phyloP scores from a whole-genome alignment of 495 filamentous ascomycete genomes.

The Cercophora sp. region DNA sequence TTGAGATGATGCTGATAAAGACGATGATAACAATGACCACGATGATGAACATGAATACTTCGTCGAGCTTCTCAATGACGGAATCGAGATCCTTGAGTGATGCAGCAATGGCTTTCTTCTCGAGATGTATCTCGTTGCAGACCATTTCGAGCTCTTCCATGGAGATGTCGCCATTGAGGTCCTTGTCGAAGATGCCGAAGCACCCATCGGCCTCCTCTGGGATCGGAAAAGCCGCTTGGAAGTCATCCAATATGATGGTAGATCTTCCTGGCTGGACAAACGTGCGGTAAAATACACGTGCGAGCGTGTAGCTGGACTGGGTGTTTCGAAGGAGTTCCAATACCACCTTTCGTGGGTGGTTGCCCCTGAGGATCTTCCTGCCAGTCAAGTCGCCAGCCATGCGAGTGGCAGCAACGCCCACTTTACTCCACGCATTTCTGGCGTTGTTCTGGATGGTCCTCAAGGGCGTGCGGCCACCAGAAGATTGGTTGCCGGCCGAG shows the following conservation, averaged over 20 bases:
- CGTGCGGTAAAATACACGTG: constrained; percentile 87
- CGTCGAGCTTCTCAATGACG: constrained; percentile 86
- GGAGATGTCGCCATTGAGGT: constrained; percentile 94
- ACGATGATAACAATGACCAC: constrained; percentile 73
- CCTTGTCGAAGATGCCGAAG: constrained; percentile 91
- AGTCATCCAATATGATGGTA: constrained; percentile 69
- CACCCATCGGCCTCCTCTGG: constrained; percentile 87
- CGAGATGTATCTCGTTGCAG: constrained; percentile 90
- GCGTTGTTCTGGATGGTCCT: constrained; percentile 66
- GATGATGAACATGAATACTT: constrained; percentile 84
- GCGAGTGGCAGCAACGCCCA: constrained; percentile 83
- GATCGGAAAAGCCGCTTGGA: constrained; percentile 76
- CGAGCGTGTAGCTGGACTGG: constrained; percentile 75
- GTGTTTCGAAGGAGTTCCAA: constrained; percentile 71
- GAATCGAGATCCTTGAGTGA: constrained; percentile 94
- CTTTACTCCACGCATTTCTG: constrained; percentile 66
- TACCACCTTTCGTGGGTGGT: constrained; percentile 81
- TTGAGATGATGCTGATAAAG: constrained; percentile 83
- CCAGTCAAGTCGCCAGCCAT: constrained; percentile 96
- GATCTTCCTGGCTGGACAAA: constrained; percentile 73
- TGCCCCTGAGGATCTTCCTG: constrained; percentile 64
- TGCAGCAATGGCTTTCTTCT: constrained; percentile 92
- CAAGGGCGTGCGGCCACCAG: constrained; percentile 69
- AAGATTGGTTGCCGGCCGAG: constrained; percentile 33
- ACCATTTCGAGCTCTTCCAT: constrained; percentile 93